phyloP scores from a whole-genome alignment of 495 filamentous ascomycete species.

The Podospora bellae-mahoneyi region DNA sequence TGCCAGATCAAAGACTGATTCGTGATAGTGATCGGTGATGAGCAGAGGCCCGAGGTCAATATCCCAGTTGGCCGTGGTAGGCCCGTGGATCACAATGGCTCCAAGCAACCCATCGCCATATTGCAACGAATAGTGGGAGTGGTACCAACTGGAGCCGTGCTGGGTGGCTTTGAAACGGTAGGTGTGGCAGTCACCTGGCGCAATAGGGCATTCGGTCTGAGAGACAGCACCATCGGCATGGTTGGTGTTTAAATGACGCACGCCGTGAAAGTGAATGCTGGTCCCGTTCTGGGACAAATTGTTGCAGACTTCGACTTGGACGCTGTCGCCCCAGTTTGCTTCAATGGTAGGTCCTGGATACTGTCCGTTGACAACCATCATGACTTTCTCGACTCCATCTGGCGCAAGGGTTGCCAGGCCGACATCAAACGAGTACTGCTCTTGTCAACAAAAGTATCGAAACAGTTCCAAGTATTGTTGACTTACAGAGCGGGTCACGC shows the following conservation, averaged over 20 bases:
- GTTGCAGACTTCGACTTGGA: conserved; percentile 56
- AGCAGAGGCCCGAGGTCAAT: conserved; percentile 48
- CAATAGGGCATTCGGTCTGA: conserved; percentile 48
- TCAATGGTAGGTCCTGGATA: conserved; percentile 29
- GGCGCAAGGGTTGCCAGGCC: conserved; percentile 38
- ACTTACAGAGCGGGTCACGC: conserved; percentile 19
- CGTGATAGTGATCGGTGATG: conserved; percentile 48
- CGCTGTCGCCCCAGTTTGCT: conserved; percentile 56
- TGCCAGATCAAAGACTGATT: conserved; percentile 26
- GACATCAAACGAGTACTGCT: conserved; percentile 41
- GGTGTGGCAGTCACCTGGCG: conserved; percentile 36
- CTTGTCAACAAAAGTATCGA: conserved; percentile 37
- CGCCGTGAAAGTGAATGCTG: conserved; percentile 55
- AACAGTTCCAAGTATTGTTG: conserved; percentile 43
- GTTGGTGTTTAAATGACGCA: conserved; percentile 33
- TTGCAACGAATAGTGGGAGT: conserved; percentile 57
- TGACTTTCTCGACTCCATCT: conserved; percentile 41
- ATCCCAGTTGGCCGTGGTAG: conserved; percentile 47
- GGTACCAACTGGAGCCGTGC: conserved; percentile 61
- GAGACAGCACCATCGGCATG: conserved; percentile 43
- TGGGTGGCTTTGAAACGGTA: conserved; percentile 30
- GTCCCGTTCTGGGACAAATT: conserved; percentile 41
- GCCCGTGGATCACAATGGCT: conserved; percentile 47
- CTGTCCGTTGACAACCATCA: conserved; percentile 43
- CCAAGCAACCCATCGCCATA: conserved; percentile 49